Conservation (phyloP, 2,329 filamentous ascomycete species). For the Pseudopyricularia cyperi region DNA sequence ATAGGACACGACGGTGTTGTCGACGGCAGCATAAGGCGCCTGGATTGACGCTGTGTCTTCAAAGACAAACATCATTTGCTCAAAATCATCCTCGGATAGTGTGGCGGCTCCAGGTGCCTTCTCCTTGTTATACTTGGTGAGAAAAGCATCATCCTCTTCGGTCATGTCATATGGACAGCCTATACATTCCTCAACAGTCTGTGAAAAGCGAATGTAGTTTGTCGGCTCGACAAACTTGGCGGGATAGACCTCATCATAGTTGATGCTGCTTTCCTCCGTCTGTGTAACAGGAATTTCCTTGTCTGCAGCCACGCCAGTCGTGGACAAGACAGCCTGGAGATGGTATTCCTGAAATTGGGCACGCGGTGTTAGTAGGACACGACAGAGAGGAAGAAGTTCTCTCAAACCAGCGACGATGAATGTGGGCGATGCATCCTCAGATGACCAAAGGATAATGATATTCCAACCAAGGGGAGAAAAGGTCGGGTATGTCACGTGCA, state of each 20-base stretch:
- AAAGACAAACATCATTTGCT: constrained; percentile 88
- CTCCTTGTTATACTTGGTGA: constrained; percentile 74
- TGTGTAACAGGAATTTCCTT: constrained; percentile 55
- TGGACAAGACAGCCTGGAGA: constrained; percentile 66
- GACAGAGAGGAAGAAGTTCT: neutral
- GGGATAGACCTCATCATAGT: constrained; percentile 84
- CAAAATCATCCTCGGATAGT: constrained; percentile 83
- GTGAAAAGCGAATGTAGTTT: constrained; percentile 95
- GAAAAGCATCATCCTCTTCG: constrained; percentile 73
- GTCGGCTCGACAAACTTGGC: constrained; percentile 69
- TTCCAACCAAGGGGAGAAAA: constrained; percentile 3
- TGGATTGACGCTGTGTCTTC: constrained; percentile 75
- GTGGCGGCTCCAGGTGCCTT: constrained; percentile 36
- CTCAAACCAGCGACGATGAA: too few relatives aligned
- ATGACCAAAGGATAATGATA: too few relatives aligned
- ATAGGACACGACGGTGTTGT: constrained; percentile 72
- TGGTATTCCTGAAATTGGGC: constrained; percentile 65
- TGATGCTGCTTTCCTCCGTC: constrained; percentile 50
- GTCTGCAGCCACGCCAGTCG: constrained; percentile 39
- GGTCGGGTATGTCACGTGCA: constrained; percentile 26
- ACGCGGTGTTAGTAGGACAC: constrained; percentile 15
- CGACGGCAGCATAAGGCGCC: constrained; percentile 79
- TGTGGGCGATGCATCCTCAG: neutral
- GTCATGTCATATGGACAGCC: constrained; percentile 91
- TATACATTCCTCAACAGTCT: constrained; percentile 92